phyloP scores from a whole-genome alignment of 169 alveolate species.

The Plasmodium falciparum region DNA sequence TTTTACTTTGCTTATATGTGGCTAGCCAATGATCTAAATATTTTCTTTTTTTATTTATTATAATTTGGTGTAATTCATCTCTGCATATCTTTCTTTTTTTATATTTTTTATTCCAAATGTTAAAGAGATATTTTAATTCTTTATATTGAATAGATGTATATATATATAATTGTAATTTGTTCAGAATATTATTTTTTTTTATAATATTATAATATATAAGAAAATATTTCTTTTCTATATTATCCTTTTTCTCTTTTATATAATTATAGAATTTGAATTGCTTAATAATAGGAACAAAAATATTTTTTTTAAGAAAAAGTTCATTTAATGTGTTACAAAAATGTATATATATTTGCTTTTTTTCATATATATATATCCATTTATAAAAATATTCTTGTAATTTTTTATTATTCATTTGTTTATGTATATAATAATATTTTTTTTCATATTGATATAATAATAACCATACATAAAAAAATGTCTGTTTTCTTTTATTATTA shows the following conservation, averaged over 20 bases:
- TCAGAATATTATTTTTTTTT: conserved; percentile 14
- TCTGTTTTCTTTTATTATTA: conserved; percentile 30
- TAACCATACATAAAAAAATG: conserved; percentile 60
- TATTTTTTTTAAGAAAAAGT: conserved; percentile 3
- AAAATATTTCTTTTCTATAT: conserved; percentile 14
- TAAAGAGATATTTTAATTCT: conserved; percentile 11
- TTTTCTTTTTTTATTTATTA: conserved; percentile 5
- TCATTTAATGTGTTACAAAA: conserved; percentile 6
- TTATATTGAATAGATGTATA: conserved; percentile 25
- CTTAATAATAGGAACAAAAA: conserved; percentile 9
- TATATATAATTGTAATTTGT: conserved; percentile 38
- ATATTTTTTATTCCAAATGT: conserved; percentile 4
- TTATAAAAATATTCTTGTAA: not conserved
- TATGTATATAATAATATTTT: not conserved
- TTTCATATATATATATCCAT: conserved; percentile 41
- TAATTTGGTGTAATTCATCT: not conserved
- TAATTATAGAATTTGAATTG: conserved; percentile 16
- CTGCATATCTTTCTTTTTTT: conserved; percentile 16
- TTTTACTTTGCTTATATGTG: not conserved
- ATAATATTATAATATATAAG: conserved; percentile 31
- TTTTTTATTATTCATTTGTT: not conserved
- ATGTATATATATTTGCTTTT: conserved; percentile 12
- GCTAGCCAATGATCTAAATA: conserved; percentile 29
- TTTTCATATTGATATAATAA: conserved; percentile 33
- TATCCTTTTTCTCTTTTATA: conserved; percentile 13